Evolutionary conservation across 1,139 yeast genomes (phyloP).

Genomic region (Arxiozyma slooffiae): DNA sequence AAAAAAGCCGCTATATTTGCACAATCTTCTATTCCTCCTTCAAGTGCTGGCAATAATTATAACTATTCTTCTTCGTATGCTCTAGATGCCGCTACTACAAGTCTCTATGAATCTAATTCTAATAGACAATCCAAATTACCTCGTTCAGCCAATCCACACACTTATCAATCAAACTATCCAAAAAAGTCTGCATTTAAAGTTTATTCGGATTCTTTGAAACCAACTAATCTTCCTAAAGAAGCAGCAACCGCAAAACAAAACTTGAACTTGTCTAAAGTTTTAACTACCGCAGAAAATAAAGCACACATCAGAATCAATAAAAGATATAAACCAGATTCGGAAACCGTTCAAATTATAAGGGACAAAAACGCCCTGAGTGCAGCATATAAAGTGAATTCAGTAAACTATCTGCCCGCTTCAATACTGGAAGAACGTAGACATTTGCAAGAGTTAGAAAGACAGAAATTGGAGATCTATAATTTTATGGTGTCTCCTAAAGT

Average conservation of each 20-base stretch:
- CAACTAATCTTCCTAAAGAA: not conserved
- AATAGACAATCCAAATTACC: not conserved
- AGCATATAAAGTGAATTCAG: constrained; percentile 5
- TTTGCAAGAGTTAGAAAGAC: constrained; percentile 1
- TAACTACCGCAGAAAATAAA: constrained; percentile 24
- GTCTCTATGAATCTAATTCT: not conserved
- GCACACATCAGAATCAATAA: constrained; percentile 7
- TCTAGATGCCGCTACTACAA: not conserved
- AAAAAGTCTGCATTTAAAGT: constrained; percentile 2
- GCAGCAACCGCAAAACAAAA: not conserved
- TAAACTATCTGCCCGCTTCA: constrained; percentile 3
- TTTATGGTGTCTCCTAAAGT: constrained; percentile 6
- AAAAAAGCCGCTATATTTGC: constrained; percentile 51
- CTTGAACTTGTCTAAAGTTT: constrained; percentile 24
- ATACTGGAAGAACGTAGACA: constrained; percentile 1
- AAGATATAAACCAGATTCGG: constrained; percentile 6
- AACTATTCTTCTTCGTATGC: not conserved
- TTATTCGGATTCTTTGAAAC: not conserved
- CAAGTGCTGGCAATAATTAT: not conserved
- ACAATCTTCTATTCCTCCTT: not conserved
- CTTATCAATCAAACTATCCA: not conserved
- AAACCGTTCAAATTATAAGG: not conserved
- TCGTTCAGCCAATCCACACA: not conserved
- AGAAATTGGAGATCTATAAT: constrained; percentile 4
- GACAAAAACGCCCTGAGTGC: constrained; percentile 6